Evolutionary conservation across 306 rosid species (phyloP).

Genomic region (Pterocarpus macrocarpus): DNA sequence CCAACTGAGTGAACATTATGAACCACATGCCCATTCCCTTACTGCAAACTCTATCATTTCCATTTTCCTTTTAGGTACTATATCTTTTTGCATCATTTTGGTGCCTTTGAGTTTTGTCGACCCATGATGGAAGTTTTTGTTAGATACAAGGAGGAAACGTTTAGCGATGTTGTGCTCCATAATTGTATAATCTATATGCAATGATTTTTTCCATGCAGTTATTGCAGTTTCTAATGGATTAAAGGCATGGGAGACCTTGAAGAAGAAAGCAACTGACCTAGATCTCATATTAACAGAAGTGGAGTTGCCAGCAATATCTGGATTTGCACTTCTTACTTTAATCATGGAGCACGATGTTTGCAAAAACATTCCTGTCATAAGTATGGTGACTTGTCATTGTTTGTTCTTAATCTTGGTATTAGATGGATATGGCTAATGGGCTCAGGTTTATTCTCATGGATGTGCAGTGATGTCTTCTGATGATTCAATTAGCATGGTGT

Average conservation of each 20-base stretch:
- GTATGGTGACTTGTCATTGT: constrained; percentile 52
- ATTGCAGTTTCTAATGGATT: constrained; percentile 73
- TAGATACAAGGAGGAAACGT: background rate
- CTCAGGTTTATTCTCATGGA: constrained; percentile 37
- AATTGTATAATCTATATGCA: background rate
- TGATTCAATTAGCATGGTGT: constrained; percentile 65
- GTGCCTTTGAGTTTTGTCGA: background rate
- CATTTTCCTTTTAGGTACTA: background rate
- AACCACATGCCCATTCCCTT: too few species aligned
- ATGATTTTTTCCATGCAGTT: constrained; percentile 56
- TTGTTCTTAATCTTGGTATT: constrained; percentile 24
- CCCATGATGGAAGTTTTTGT: background rate
- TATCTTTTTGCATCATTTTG: background rate
- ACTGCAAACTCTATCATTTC: too few species aligned
- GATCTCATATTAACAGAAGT: constrained; percentile 80
- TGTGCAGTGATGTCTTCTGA: constrained; percentile 84
- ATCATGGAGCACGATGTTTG: constrained; percentile 80
- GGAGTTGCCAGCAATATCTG: constrained; percentile 80
- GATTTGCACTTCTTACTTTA: constrained; percentile 74
- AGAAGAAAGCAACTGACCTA: constrained; percentile 61
- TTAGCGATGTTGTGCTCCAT: constrained; percentile 1
- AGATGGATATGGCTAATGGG: constrained; percentile 33
- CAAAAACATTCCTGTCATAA: constrained; percentile 79
- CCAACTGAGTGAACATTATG: too few species aligned
- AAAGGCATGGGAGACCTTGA: constrained; percentile 79